Evolutionary conservation across 83 land plant genomes (phyloP), one percentile per base, ranked within the genome.

Genomic region (Picea abies): DNA sequence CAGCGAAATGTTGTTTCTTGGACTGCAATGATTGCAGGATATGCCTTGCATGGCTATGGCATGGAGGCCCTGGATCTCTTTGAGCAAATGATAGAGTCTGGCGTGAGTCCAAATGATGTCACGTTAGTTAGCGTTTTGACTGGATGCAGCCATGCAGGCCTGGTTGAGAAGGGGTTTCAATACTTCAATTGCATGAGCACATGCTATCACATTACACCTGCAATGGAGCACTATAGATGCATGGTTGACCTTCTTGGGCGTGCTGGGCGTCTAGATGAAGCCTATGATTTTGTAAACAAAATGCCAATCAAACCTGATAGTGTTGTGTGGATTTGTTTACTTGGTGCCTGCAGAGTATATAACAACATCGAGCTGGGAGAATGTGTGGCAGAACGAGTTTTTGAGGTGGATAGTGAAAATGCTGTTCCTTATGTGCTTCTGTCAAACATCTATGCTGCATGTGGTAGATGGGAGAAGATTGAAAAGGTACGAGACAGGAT

Each of bases 1-100:
- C 69, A 83, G 16, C 88, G 72, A 66, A 88, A 84, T 78, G 76
- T 61, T 2, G 90, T 92, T 9, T 83, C 90, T 0, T 92, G 94
- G 94, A 93, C 91, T 75, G 87, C 81, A 0, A 63, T 93, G 78
- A 80, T 93, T 16, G 85, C 95, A 23, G 93, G 86, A 26, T 80
- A 86, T 25, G 73, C 80, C 0, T 81, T 80, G 44, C 83, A 83
- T 82, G 90, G 95, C 8, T 75, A 84, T 81, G 49, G 90, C n/a
- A 82, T 58, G 2, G 15, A 23, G 12, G 90, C 95, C 2, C 29
- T 80, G 47, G 20, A 71, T 12, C 62, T 91, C 9, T 89, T 91
- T 82, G 82, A 84, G 2, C 58, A 71, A 76, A 91, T 93, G 95
- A 22, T n/a, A 44, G 66, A 47, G 29, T 7, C 44, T 56, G 81